phyloP scores from a whole-genome alignment of 2,329 filamentous ascomycete genomes.

The Rhinocladiella mackenziei region DNA sequence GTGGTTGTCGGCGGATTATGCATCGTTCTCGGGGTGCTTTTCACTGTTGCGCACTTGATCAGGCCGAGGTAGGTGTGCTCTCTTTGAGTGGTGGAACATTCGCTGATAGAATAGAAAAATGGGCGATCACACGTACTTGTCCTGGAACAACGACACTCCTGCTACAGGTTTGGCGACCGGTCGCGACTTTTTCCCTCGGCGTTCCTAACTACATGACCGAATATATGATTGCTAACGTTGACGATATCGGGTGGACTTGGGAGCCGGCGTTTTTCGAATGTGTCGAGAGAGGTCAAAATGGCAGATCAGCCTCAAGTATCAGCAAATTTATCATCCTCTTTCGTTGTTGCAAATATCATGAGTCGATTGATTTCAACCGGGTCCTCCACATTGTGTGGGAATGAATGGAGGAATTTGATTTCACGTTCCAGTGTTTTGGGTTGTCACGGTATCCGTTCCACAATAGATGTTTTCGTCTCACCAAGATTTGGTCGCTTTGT shows the following conservation, averaged over 20 bases:
- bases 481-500: too few relatives aligned
- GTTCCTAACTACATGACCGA: constrained; percentile 15
- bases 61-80: constrained; percentile 67
- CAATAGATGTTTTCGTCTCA: too few relatives aligned
- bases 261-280: constrained; percentile 19
- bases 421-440: too few relatives aligned
- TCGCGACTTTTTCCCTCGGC: constrained; percentile 52
- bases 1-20: constrained; percentile 90
- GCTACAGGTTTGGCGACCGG: constrained; percentile 52
- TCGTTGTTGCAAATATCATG: too few relatives aligned
- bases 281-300: constrained; percentile 7
- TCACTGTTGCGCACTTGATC: constrained; percentile 85
- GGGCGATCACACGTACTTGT: constrained; percentile 94
- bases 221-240: constrained; percentile 20
- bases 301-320: neutral
- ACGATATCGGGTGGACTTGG: constrained; percentile 11
- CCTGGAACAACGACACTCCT: constrained; percentile 74
- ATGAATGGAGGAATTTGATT: too few relatives aligned
- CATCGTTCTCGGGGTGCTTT: constrained; percentile 79
- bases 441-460: neutral
- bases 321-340: neutral
- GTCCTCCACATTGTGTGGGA: too few relatives aligned
- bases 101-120: constrained; percentile 66
- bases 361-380: too few relatives aligned
- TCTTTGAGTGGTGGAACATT: neutral